Percentiles rank a stretch among this genome's conserved stretches.
phyloP scores from a whole-genome alignment of 306 rosid genomes.

The Pueraria montana region DNA sequence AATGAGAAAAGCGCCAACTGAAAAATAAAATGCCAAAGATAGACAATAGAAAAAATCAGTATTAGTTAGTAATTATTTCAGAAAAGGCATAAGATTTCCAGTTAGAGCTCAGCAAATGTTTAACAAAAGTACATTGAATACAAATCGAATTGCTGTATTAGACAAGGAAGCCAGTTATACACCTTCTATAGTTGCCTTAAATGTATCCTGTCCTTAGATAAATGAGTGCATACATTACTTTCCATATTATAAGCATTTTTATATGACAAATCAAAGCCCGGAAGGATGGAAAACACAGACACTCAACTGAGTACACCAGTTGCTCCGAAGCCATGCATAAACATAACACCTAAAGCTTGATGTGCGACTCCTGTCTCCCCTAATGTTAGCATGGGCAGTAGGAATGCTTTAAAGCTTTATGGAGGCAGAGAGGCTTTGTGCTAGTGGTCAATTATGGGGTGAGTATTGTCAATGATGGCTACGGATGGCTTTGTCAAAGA shows the following conservation, averaged over 20 bases:
- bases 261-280: constrained; percentile 6
- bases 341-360: neutral
- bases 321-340: neutral
- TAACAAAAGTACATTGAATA: neutral
- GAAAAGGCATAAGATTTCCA: neutral
- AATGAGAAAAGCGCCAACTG: neutral
- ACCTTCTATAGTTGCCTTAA: neutral
- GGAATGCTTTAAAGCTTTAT: neutral
- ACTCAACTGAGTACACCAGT: neutral
- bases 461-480: constrained; percentile 5
- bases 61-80: neutral
- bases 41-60: neutral
- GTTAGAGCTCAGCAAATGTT: neutral
- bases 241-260: neutral
- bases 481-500: neutral
- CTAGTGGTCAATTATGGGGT: neutral
- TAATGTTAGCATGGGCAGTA: constrained; percentile 6
- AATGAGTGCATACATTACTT: neutral
- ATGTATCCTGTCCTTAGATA: neutral
- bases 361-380: neutral
- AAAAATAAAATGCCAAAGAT: neutral
- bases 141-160: neutral
- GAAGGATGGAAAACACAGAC: neutral
- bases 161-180: constrained; percentile 9
- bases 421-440: neutral